Base-by-base conservation (phyloP, 805 yeast genomes). In the Teunomyces aglyptinius region DNA sequence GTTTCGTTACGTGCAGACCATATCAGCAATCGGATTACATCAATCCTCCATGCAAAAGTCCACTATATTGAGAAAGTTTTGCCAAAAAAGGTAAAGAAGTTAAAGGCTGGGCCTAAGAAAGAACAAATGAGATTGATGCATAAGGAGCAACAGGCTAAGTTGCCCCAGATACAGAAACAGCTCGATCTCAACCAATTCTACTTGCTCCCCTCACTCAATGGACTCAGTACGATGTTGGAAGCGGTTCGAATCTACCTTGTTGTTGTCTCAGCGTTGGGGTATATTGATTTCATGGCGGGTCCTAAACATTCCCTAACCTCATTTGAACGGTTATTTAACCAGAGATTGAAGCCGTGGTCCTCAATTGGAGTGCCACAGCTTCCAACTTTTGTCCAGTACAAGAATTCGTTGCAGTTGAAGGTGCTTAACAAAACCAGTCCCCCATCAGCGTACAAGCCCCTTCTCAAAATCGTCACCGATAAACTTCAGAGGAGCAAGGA, bases 331-430 rank as follows among this genome's bases (percentile, higher is more conserved):
- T 49, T 67, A 16, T 69, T 53, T 44, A 52, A 60, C 8, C 67
- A 89, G 39, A 78, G 96, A 53, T 76, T 89, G 78, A 89, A 89
- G 61, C 82, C 94, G 3, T 88, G 86, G 68, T 78, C 85, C 18
- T 78, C 89, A 0, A 85, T 90, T 16, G 96, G 95, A 0, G 81
- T 82, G 8, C 97, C 97, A 1, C 76, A 73, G 24, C 56, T 80
- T 35, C 90, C 92, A 2, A 59, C 71, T 0, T 83, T 65, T 53
- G 64, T 57, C 11, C 75, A 74, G 27, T 74, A 67, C 50, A 35
- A 46, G 35, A 49, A 49, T 11, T 57, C 67, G 15, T 47, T 52
- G 16, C 43, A 48, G 34, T 35, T 36, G 28, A 36, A 36, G 39
- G 28, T 36, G 6, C 39, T 36, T 12, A 36, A 28, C 26, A 18